phyloP scores from a whole-genome alignment of 1,284 basidiomycete species.

The Rhodofomes roseus region DNA sequence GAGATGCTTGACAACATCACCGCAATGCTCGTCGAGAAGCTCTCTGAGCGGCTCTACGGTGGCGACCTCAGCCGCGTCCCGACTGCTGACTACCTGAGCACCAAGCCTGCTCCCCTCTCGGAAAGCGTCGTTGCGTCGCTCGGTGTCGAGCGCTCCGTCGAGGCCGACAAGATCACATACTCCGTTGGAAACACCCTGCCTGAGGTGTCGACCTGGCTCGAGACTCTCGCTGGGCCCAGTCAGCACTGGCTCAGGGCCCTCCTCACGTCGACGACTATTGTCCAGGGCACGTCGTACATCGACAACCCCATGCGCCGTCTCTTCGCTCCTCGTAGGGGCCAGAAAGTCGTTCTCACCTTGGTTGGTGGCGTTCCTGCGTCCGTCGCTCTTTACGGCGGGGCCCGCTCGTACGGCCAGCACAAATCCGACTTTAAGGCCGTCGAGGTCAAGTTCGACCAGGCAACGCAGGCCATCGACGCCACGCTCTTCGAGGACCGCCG shows the following conservation, averaged over 20 bases:
- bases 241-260: conserved; percentile 89
- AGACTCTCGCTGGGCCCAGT: conserved; percentile 76
- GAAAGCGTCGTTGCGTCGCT: conserved; percentile 27
- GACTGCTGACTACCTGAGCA: conserved; percentile 82
- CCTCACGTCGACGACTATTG: conserved; percentile 77
- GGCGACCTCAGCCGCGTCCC: conserved; percentile 82
- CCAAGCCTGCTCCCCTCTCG: conserved; percentile 38
- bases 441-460: conserved; percentile 62
- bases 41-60: conserved; percentile 80
- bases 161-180: conserved; percentile 51
- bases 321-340: conserved; percentile 77
- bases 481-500: conserved; percentile 84
- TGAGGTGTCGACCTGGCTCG: conserved; percentile 73
- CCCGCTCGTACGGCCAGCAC: conserved; percentile 78
- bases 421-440: conserved; percentile 80
- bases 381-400: conserved; percentile 70
- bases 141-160: conserved; percentile 46
- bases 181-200: conserved; percentile 58
- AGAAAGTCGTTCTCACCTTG: conserved; percentile 67
- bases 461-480: conserved; percentile 64
- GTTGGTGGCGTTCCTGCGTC: conserved; percentile 47
- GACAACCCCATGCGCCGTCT: conserved; percentile 90
- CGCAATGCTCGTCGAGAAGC: conserved; percentile 69
- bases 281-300: conserved; percentile 81
- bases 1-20: conserved; percentile 91